Base-by-base conservation (phyloP, 1,139 yeast genomes). In the Saccharomyces hybrid region DNA sequence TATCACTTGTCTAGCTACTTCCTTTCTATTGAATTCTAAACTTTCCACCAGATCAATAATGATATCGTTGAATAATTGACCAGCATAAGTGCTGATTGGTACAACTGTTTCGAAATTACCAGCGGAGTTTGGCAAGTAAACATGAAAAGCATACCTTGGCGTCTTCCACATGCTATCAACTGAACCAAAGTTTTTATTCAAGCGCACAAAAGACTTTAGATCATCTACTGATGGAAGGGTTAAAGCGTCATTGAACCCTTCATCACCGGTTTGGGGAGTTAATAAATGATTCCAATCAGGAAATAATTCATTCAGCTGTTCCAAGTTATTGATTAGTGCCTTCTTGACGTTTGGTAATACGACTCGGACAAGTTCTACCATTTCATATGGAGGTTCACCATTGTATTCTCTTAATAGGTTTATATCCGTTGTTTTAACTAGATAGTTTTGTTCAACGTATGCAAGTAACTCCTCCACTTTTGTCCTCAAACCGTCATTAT, bases 1-100 rank as follows among this genome's bases (percentile, higher is more conserved):
- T 32, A 89, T 78, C 54, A 93, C 78, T 70, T 90, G 96, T 56
- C 88, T 82, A 0, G 96, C 84, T 7, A 90, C 95, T 62, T 89
- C 96, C 54, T 82, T 83, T 65, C 96, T 84, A 71, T 93, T 93
- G 73, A 88, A 93, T 57, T 93, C 96, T 73, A 93, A 75, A 61
- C 86, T 83, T 56, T 85, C 83, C 57, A 91, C 80, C 47, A 88
- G 74, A 68, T 91, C 97, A 52, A 80, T 78, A 29, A 85, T 76
- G 28, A 88, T 73, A 66, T 95, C 99, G 59, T 88, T 81, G 62
- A 90, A 77, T 47, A 93, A 70, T 53, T 88, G 71, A 3, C 84
- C 81, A 31, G 76, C 76, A 64, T 84, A 84, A 0, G 86, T 73
- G 4, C 77, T 78, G 25, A 80, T 76, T 2, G 80, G 73, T 0